These are phyloP conservation scores for Colletotrichum zoysiae DNA, from an alignment of 2,329 filamentous ascomycete genomes.

Conservation along the genomic window DNA sequence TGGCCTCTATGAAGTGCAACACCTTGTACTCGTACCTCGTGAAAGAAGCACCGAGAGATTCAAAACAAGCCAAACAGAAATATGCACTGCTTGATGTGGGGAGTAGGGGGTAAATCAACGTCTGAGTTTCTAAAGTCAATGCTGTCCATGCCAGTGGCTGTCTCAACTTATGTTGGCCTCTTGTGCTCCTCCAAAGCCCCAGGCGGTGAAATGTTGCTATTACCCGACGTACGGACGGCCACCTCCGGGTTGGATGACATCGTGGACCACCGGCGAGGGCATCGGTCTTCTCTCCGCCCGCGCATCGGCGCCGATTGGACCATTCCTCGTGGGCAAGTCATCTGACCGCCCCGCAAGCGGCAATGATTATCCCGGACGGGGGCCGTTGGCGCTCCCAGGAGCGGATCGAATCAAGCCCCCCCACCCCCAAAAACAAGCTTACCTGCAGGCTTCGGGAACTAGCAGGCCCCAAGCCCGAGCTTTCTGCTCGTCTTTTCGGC, in stretches of 20 bases:
- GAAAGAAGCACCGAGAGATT: too few relatives aligned
- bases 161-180: neutral
- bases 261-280: neutral
- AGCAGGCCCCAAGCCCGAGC: conserved; percentile 14
- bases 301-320: neutral
- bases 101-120: too few relatives aligned
- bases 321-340: neutral
- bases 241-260: neutral
- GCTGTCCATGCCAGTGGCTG: neutral
- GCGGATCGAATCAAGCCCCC: conserved; percentile 13
- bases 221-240: neutral
- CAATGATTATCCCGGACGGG: conserved; percentile 20
- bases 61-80: too few relatives aligned
- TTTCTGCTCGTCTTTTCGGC: neutral
- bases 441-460: conserved; percentile 28
- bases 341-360: conserved; percentile 12
- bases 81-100: too few relatives aligned
- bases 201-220: neutral
- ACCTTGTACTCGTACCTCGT: too few relatives aligned
- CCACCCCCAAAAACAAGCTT: conserved; percentile 7
- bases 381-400: neutral
- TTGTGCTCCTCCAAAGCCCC: neutral
- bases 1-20: too few relatives aligned
- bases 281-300: conserved; percentile 4
- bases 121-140: too few relatives aligned